Evolutionary conservation across 768 basidiomycete species (phyloP).

Genomic region (Gloeostereum incarnatum): DNA sequence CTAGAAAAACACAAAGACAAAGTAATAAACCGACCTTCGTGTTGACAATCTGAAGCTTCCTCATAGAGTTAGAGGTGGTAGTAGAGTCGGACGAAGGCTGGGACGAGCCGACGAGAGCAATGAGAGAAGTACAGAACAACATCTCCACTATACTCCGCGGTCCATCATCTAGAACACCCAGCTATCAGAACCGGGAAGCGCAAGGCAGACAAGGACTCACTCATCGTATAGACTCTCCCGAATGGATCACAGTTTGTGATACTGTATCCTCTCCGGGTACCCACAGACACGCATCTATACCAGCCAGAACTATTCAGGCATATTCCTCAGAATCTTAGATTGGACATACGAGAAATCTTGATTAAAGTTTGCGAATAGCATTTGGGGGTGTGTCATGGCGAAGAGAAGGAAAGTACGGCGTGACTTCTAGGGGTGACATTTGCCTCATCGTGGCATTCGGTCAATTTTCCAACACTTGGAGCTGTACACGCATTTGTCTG

Average conservation of each 20-base stretch:
- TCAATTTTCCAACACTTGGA: too few relatives aligned
- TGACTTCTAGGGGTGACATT: too few relatives aligned
- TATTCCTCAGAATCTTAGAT: not conserved
- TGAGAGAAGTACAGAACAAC: constrained; percentile 97
- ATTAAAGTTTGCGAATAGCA: constrained; percentile 93
- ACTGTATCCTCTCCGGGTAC: constrained; percentile 91
- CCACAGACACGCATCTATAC: constrained; percentile 80
- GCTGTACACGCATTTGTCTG: too few relatives aligned
- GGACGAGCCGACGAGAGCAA: constrained; percentile 93
- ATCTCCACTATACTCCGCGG: constrained; percentile 97
- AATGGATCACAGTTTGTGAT: constrained; percentile 99
- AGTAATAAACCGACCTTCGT: constrained; percentile 64
- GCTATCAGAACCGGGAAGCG: not conserved
- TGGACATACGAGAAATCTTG: constrained; percentile 90
- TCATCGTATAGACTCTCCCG: constrained; percentile 90
- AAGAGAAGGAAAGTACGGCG: too few relatives aligned
- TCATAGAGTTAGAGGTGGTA: too few relatives aligned
- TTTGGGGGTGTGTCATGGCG: too few relatives aligned
- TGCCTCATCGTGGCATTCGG: too few relatives aligned
- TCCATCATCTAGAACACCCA: constrained; percentile 60
- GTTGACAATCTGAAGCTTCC: constrained; percentile 96
- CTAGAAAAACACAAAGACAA: constrained; percentile 4
- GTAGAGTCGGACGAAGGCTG: constrained; percentile 78
- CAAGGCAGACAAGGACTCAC: constrained; percentile 36
- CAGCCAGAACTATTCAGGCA: constrained; percentile 6